Evolutionary conservation across 495 filamentous ascomycete genomes (phyloP).

Genomic region (Cryomyces antarcticus): DNA sequence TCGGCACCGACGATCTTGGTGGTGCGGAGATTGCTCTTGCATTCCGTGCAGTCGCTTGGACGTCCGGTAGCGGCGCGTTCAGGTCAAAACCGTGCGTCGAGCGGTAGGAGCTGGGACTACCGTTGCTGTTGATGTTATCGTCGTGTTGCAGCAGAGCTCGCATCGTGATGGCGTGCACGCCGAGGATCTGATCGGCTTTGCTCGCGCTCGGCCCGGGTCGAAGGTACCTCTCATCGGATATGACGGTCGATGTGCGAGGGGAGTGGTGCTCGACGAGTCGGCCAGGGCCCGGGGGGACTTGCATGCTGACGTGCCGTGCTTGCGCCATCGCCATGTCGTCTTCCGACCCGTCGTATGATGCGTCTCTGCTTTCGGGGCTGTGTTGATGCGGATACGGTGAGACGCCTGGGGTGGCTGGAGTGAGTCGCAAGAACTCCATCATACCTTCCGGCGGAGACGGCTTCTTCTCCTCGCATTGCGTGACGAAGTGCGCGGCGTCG

Average conservation of each 20-base stretch:
- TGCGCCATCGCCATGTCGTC: neutral
- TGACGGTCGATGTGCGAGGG: neutral
- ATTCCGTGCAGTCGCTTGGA: neutral
- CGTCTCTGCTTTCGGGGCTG: neutral
- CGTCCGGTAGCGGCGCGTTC: neutral
- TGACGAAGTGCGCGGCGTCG: neutral
- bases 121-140: neutral
- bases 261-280: neutral
- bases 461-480: neutral
- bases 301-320: neutral
- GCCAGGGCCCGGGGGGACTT: neutral
- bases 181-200: constrained; percentile 7
- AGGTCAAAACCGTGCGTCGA: neutral
- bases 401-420: too few relatives aligned
- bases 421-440: too few relatives aligned
- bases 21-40: neutral
- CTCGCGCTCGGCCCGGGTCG: neutral
- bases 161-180: constrained; percentile 11
- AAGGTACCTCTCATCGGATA: neutral
- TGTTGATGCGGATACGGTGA: too few relatives aligned
- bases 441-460: too few relatives aligned
- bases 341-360: neutral
- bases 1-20: neutral
- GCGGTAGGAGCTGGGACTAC: neutral
- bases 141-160: constrained; percentile 10